These are phyloP conservation scores for Stagonosporopsis vannaccii DNA, from an alignment of 2,329 filamentous ascomycete genomes.

Conservation along the genomic window DNA sequence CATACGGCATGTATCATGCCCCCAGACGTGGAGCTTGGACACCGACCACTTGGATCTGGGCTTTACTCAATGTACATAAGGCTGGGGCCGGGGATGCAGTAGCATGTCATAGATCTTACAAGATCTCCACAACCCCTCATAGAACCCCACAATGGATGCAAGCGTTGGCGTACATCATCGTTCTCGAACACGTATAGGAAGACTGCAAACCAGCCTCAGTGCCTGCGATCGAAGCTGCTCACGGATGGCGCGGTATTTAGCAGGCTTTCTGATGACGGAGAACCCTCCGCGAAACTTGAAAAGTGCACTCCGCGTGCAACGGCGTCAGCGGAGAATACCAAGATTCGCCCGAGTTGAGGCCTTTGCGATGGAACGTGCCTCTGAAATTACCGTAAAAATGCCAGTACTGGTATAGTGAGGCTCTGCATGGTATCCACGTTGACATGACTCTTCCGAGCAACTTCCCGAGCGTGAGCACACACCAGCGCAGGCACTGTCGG, in stretches of 20 bases:
- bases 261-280: conserved; percentile 18
- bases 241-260: conserved; percentile 6
- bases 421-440: conserved; percentile 1
- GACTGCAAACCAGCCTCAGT: conserved; percentile 20
- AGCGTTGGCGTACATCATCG: conserved; percentile 23
- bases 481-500: conserved; percentile 9
- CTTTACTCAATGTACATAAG: conserved; percentile 15
- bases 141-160: conserved; percentile 26
- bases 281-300: conserved; percentile 5
- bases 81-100: conserved; percentile 24
- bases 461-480: conserved; percentile 29
- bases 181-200: conserved; percentile 22
- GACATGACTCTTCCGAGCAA: neutral
- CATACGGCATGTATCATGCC: conserved; percentile 30
- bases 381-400: conserved; percentile 27
- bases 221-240: conserved; percentile 7
- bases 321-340: conserved; percentile 19
- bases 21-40: conserved; percentile 18
- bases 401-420: conserved; percentile 19
- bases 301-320: conserved; percentile 2
- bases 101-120: conserved; percentile 18
- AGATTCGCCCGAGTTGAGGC: conserved; percentile 16
- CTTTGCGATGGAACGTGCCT: conserved; percentile 19
- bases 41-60: conserved; percentile 23
- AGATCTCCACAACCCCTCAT: conserved; percentile 32